phyloP scores from a whole-genome alignment of 331 rosid species.

The Prunus yedoensis region DNA sequence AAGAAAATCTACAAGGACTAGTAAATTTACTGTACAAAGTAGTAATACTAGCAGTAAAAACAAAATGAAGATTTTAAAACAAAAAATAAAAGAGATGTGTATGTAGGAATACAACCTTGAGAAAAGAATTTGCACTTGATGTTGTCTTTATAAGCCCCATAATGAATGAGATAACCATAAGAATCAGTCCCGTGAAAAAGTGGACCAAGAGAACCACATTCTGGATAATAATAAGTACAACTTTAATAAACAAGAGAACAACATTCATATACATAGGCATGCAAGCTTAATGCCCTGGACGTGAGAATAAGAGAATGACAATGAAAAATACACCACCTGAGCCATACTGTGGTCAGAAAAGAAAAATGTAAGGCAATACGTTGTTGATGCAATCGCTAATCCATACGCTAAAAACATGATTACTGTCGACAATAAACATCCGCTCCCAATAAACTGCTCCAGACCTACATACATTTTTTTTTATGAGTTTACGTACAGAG shows the following conservation, averaged over 20 bases:
- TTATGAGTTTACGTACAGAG: neutral
- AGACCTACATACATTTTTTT: conserved; percentile 51
- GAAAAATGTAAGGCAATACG: conserved; percentile 91
- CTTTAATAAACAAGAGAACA: neutral
- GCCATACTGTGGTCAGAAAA: conserved; percentile 87
- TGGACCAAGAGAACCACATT: conserved; percentile 87
- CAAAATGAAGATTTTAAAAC: neutral
- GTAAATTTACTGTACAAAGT: neutral
- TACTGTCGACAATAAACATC: conserved; percentile 66
- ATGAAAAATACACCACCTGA: conserved; percentile 56
- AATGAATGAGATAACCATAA: conserved; percentile 89
- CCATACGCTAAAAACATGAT: conserved; percentile 84
- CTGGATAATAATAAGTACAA: conserved; percentile 40
- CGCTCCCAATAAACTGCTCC: conserved; percentile 93
- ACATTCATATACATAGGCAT: conserved; percentile 2
- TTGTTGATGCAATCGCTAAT: conserved; percentile 81
- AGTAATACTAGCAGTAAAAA: neutral
- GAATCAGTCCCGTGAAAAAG: conserved; percentile 84
- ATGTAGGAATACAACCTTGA: conserved; percentile 53
- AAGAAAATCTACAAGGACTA: neutral
- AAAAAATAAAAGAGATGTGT: neutral
- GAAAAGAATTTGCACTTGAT: conserved; percentile 68
- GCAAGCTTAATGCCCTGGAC: conserved; percentile 5
- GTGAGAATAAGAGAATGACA: conserved; percentile 13
- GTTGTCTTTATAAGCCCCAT: conserved; percentile 84